phyloP scores from a whole-genome alignment of 371 early-diverging fungal genomes.

The Apophysomyces ossiformis region DNA sequence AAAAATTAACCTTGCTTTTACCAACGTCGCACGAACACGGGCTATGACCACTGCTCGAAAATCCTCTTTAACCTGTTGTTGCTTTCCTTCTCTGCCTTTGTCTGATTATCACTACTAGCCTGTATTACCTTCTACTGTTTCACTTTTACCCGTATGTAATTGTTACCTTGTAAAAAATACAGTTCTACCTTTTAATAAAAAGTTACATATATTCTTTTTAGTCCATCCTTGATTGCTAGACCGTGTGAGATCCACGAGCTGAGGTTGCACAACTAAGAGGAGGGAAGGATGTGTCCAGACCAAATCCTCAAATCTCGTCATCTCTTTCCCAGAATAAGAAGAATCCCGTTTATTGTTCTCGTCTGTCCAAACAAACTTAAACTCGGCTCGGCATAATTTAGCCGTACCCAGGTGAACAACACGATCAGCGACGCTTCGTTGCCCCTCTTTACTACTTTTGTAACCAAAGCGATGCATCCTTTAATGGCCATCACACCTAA shows the following conservation, averaged over 20 bases:
- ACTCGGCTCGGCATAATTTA: too few species aligned
- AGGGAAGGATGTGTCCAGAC: neutral
- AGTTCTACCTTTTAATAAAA: too few species aligned
- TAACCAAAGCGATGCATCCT: too few species aligned
- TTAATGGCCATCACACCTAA: too few species aligned
- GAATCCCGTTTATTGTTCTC: too few species aligned
- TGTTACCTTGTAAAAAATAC: neutral
- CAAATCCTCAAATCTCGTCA: neutral
- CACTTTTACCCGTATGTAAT: neutral
- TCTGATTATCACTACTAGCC: neutral
- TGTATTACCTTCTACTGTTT: neutral
- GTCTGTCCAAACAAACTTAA: too few species aligned
- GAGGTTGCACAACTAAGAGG: neutral
- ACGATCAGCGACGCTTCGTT: too few species aligned
- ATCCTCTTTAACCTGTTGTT: neutral
- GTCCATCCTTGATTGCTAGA: neutral
- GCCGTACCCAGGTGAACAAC: too few species aligned
- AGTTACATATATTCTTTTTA: neutral
- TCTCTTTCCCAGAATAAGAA: too few species aligned
- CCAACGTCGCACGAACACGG: neutral
- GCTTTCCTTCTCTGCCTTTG: neutral
- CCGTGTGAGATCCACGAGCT: slow-evolving; percentile 12
- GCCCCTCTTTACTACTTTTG: too few species aligned
- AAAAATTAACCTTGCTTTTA: neutral
- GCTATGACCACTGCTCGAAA: neutral